Percentiles rank a stretch among this genome's conserved stretches.
phyloP scores from a whole-genome alignment of 1,284 basidiomycete species.

The Hymenochaete sp. region DNA sequence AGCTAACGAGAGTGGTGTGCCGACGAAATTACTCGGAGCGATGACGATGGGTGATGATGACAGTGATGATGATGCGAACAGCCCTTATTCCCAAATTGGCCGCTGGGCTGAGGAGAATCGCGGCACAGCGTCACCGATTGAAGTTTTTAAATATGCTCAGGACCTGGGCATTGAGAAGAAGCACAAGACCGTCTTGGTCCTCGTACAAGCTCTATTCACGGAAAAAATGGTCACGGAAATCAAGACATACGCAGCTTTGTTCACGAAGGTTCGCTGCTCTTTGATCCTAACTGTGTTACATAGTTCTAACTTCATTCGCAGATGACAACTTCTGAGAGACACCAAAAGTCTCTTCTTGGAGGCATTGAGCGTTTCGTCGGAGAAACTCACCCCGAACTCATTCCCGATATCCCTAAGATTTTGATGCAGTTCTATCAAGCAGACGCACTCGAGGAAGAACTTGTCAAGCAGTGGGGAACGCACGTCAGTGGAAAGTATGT shows the following conservation, averaged over 20 bases:
- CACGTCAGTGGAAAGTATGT: conserved; percentile 98
- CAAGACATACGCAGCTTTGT: conserved; percentile 61
- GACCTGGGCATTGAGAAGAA: conserved; percentile 93
- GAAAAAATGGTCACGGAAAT: conserved; percentile 72
- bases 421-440: conserved; percentile 93
- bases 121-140: conserved; percentile 46
- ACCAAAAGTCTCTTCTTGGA: conserved; percentile 90
- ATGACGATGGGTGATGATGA: conserved; percentile 88
- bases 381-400: conserved; percentile 55
- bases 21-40: conserved; percentile 37
- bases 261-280: conserved; percentile 62
- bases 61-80: conserved; percentile 81
- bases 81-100: conserved; percentile 80
- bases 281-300: not conserved
- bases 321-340: conserved; percentile 82
- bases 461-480: conserved; percentile 89
- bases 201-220: conserved; percentile 86
- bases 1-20: conserved; percentile 61
- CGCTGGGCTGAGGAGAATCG: conserved; percentile 82
- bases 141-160: conserved; percentile 84
- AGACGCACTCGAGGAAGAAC: conserved; percentile 89
- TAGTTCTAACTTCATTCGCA: conserved; percentile 23
- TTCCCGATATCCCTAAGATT: conserved; percentile 75
- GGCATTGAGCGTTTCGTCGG: conserved; percentile 83
- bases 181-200: conserved; percentile 82